Evolutionary conservation across 129 eudicot genomes (phyloP).

Genomic region (Flaveria robusta): DNA sequence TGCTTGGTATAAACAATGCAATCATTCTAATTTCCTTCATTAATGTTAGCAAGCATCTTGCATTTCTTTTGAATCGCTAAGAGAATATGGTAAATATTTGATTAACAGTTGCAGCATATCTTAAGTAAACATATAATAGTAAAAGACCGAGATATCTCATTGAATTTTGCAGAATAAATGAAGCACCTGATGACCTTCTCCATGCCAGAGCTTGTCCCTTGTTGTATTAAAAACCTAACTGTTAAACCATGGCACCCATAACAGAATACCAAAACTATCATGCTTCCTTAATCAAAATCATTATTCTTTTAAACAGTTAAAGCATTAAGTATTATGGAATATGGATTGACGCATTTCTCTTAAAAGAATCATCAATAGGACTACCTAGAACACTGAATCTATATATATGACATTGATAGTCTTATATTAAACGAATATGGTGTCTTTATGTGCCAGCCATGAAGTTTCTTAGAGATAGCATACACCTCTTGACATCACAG

Average conservation of each 20-base stretch:
- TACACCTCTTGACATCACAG: not conserved
- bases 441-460: not conserved
- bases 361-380: not conserved
- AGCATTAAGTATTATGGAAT: not conserved
- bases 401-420: not conserved
- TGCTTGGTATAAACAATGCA: not conserved
- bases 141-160: not conserved
- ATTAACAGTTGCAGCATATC: not conserved
- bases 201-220: not conserved
- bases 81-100: not conserved
- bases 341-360: not conserved
- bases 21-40: not conserved
- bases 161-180: not conserved
- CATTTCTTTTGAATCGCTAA: not conserved
- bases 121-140: conserved; percentile 3
- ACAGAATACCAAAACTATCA: not conserved
- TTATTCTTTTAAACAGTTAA: conserved; percentile 1
- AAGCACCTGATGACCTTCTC: not conserved
- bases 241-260: not conserved
- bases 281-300: not conserved
- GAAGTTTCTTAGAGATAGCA: not conserved
- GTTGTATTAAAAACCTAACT: not conserved
- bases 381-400: not conserved
- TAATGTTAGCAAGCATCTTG: not conserved
- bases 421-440: not conserved